These are phyloP conservation scores for Hypomyces perniciosus DNA, from an alignment of 2,329 filamentous ascomycete genomes.

Conservation along the genomic window DNA sequence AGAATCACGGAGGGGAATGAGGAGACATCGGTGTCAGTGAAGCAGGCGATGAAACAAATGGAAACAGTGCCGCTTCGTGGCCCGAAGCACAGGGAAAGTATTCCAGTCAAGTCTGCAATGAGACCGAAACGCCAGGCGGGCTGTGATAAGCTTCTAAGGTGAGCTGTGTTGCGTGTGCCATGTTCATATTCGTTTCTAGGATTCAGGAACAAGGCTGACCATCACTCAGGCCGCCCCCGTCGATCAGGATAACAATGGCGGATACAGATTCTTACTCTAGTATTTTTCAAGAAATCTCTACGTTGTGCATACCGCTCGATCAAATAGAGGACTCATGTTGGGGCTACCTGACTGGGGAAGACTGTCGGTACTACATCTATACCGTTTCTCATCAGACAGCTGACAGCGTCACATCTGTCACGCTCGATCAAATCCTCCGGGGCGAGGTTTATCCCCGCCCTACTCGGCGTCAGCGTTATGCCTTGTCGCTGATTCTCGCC, in stretches of 20 bases:
- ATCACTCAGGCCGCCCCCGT: neutral
- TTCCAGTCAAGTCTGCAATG: neutral
- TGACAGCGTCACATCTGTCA: neutral
- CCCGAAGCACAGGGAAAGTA: neutral
- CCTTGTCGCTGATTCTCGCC: slow-evolving; percentile 18
- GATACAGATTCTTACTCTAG: neutral
- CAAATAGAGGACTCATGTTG: neutral
- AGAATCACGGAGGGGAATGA: neutral
- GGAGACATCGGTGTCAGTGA: neutral
- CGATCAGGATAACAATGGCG: neutral
- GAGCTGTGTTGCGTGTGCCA: neutral
- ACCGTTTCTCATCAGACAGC: neutral
- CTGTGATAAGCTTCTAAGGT: neutral
- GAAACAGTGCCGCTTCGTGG: neutral
- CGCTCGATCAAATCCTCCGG: slow-evolving; percentile 6
- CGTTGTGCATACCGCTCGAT: neutral
- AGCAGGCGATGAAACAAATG: neutral
- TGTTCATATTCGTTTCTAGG: neutral
- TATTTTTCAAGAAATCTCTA: neutral
- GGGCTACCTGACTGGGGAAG: neutral
- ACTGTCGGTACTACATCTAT: slow-evolving; percentile 4
- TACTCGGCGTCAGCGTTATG: slow-evolving; percentile 17
- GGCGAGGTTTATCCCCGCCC: slow-evolving; percentile 3
- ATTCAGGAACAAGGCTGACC: neutral
- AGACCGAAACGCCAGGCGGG: neutral